These are phyloP conservation scores for Scorias spongiosa DNA, from an alignment of 2,329 filamentous ascomycete genomes.

Conservation along the genomic window DNA sequence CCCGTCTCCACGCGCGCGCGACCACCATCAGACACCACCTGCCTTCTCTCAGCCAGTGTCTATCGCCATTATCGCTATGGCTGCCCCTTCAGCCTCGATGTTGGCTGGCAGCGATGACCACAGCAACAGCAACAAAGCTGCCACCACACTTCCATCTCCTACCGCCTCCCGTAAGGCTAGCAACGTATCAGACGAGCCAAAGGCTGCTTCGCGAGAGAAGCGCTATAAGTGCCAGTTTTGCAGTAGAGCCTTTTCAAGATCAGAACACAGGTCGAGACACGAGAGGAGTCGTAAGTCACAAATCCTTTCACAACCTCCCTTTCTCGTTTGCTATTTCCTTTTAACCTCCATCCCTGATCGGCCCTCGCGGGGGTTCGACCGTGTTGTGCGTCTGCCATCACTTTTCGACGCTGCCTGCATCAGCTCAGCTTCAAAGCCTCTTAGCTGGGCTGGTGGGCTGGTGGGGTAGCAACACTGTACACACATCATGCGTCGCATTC, in stretches of 20 bases:
- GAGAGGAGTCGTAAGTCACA: slow-evolving; percentile 85
- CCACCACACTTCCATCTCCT: background rate
- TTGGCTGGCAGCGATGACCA: background rate
- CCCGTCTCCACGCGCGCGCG: background rate
- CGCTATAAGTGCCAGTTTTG: slow-evolving; percentile 99
- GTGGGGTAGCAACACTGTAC: background rate
- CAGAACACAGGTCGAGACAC: slow-evolving; percentile 91
- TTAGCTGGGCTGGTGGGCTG: slow-evolving; percentile 13
- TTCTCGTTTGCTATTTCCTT: background rate
- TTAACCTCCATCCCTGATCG: slow-evolving; percentile 1
- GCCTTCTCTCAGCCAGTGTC: too few species aligned
- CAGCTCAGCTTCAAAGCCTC: slow-evolving; percentile 2
- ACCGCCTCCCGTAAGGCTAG: background rate
- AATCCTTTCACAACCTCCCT: background rate
- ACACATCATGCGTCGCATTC: background rate
- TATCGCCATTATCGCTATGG: background rate
- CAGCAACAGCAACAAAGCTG: background rate
- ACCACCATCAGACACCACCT: background rate
- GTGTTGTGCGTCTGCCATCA: slow-evolving; percentile 1
- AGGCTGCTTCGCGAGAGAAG: slow-evolving; percentile 46
- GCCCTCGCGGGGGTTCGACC: slow-evolving; percentile 4
- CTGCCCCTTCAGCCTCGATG: background rate
- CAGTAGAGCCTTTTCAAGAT: slow-evolving; percentile 90
- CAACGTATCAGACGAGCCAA: slow-evolving; percentile 4
- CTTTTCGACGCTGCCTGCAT: too few species aligned